Base-by-base conservation (phyloP, 441 rosid species). In the Erodium trifolium region DNA sequence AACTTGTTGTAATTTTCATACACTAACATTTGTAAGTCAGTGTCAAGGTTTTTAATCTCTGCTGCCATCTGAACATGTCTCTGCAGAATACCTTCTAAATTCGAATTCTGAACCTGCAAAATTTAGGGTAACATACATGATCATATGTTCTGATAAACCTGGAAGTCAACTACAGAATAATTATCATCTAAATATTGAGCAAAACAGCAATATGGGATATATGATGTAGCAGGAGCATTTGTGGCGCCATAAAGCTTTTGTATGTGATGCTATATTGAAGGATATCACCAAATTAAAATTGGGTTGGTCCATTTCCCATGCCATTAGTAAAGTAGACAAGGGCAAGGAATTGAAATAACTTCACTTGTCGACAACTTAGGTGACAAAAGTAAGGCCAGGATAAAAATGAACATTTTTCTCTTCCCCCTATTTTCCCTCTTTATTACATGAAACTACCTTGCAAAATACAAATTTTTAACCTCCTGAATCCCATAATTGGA, bases 41-140 rank as follows among this genome's bases (percentile, higher is more conserved):
- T 92, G 64, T 94, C 99, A 3, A 94, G 90, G 85, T 94, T 94
- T 75, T 94, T 94, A 29, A 94, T 92, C 88, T 94, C 97, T 0
- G 98, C 95, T n/a, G 98, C 99, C 99, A 92, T 94, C 75, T 86
- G 91, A 37, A 94, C 99, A 72, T 94, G 99, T 77, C 85, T 86
- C 76, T 89, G 93, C 72, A 92, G 76, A 75, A 94, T 88, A 76
- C 84, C 90, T 80, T 90, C 98, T 80, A 94, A 73, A 77, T 87
- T 94, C 17, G 96, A 87, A 76, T 84, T 92, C 67, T 86, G 90
- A 43, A 82, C 86, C 98, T 94, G 78, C 75, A 82, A 4, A 77
- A 66, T 70, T 64, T 67, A 72, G 63, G 67, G 27, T 63, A 62
- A 49, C 62, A 66, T 17, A 73, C 70, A 19, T 23, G 65, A 7